Conservation (phyloP, 2,329 filamentous ascomycete genomes). For the Hypoxylon sp. region DNA sequence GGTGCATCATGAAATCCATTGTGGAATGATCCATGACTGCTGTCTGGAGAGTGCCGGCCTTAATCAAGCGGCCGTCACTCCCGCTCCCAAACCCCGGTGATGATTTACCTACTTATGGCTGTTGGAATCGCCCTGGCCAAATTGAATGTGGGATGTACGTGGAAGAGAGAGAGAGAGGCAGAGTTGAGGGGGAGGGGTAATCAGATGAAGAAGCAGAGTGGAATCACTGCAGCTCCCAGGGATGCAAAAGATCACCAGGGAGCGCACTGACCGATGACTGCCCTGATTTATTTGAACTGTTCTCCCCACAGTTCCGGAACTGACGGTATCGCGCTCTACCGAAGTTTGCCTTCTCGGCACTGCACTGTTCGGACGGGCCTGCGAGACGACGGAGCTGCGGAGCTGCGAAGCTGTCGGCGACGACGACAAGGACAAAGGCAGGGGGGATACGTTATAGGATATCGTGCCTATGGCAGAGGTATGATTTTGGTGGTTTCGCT, state of each 20-base stretch:
- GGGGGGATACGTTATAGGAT: constrained; percentile 11
- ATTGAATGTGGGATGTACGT: not conserved
- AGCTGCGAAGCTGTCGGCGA: constrained; percentile 4
- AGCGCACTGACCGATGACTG: constrained; percentile 14
- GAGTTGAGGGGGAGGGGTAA: not conserved
- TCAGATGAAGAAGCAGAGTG: not conserved
- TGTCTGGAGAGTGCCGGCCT: constrained; percentile 43
- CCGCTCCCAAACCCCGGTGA: constrained; percentile 22
- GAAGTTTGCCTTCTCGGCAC: constrained; percentile 11
- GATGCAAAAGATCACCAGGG: constrained; percentile 21
- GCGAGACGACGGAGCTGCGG: constrained; percentile 2
- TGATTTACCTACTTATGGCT: constrained; percentile 9
- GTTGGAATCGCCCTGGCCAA: constrained; percentile 9
- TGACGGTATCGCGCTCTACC: constrained; percentile 13
- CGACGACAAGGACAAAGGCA: constrained; percentile 13
- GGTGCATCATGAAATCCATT: constrained; percentile 52
- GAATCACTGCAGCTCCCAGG: not conserved
- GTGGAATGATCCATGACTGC: constrained; percentile 49
- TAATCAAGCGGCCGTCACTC: constrained; percentile 40
- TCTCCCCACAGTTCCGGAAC: constrained; percentile 16
- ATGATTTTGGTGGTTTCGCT: constrained; percentile 22
- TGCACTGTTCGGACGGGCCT: constrained; percentile 9
- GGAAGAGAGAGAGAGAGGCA: not conserved
- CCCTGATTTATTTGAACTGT: constrained; percentile 14
- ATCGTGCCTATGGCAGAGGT: constrained; percentile 21